A percentile compares a stretch with the other conserved stretches of the same genome.
Evolutionary conservation across 2,329 filamentous ascomycete genomes (phyloP).

Genomic region (Apiospora pterosperma): DNA sequence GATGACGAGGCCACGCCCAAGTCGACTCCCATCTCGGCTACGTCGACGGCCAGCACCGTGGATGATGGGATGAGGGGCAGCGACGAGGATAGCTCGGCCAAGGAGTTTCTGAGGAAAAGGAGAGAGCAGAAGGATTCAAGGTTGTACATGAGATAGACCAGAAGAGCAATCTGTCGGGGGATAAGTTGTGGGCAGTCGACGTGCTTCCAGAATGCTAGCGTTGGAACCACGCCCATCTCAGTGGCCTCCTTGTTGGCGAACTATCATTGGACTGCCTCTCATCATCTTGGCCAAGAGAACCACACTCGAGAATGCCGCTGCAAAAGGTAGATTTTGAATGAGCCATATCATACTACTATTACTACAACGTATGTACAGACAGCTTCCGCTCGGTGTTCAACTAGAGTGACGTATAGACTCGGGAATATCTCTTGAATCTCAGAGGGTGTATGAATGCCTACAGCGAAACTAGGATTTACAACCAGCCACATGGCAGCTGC

Average conservation of each 20-base stretch:
- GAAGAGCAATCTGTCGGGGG: not conserved
- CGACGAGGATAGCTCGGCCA: not conserved
- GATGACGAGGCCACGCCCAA: not conserved
- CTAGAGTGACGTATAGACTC: no score
- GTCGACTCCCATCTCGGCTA: not conserved
- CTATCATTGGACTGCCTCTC: not conserved
- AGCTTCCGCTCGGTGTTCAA: no score
- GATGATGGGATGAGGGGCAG: not conserved
- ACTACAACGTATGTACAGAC: no score
- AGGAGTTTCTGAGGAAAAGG: slow-evolving; percentile 9
- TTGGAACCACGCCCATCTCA: not conserved
- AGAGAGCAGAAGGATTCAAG: not conserved
- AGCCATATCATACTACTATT: no score
- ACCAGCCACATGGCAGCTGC: no score
- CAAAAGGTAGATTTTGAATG: not conserved
- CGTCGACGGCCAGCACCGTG: not conserved
- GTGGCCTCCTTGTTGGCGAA: not conserved
- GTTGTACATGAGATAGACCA: slow-evolving; percentile 4
- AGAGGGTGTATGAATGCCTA: no score
- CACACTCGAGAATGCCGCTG: not conserved
- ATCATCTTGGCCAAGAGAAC: not conserved
- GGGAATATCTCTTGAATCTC: no score
- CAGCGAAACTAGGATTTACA: no score
- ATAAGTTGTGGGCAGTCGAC: not conserved
- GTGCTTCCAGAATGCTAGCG: not conserved